Base-by-base conservation (phyloP, 1,284 basidiomycete genomes). In the Trichosporon inkin region DNA sequence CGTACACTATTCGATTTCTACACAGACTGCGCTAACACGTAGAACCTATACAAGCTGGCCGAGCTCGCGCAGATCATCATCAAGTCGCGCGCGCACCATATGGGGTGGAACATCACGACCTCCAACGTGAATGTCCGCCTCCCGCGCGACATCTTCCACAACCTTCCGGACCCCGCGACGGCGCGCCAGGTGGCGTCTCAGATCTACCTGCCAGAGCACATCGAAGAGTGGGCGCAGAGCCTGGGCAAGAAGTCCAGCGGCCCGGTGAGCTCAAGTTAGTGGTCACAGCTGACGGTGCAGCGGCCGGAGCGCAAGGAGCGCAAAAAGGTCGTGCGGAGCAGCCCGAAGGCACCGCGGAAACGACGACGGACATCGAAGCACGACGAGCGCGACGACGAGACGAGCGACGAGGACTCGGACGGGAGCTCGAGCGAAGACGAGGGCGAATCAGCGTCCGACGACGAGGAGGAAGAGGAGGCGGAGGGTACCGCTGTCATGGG, bases 31-130 rank as follows among this genome's bases (percentile, higher is more conserved):
- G 28, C 28, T 32, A 8, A 32, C 28, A 4, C 28, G 28, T 32
- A 96, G 90, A 89, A 90, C 70, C 80, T 99, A 32, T 97, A 96
- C 72, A 83, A 86, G n/a, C 81, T 92, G 53, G 87, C 87, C 64
- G 96, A 99, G 71, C 81, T 99, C 5, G 87, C 93, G 0, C 90
- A 96, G 76, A 84, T 91, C 64, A 80, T 96, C 36, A 89, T 98
- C 74, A 89, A 87, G 69, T 79, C 80, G 0, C 83, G 84, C 19
- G 87, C 90, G 0, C 82, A 85, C 35, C 66, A 79, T 3, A 83
- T 88, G 53, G 83, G 82, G 3, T 97, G 94, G 92, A 83, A 82
- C 2, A 79, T 98, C 7, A 81, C 85, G 55, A 87, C 85, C 20
- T 92, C 89, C 73, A 90, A 90, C 0, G 89, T 87, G 24, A 88